These are phyloP conservation scores for Penicillium sp. DNA, from an alignment of 2,329 filamentous ascomycete genomes.

Conservation along the genomic window DNA sequence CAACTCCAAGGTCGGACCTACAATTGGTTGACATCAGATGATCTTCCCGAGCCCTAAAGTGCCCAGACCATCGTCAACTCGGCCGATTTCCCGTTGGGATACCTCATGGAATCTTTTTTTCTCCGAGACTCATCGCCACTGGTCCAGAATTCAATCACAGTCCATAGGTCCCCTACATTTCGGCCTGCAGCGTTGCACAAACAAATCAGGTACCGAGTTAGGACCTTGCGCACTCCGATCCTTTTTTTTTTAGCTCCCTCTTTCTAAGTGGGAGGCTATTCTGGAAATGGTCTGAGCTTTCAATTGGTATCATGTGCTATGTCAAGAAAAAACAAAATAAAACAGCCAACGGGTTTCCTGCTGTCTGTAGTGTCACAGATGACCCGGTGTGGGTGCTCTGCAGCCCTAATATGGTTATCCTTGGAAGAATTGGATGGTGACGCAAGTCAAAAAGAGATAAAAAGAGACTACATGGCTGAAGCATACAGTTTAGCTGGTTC, in stretches of 20 bases:
- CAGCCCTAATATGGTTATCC: slow-evolving; percentile 9
- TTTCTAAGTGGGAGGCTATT: neutral
- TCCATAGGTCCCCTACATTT: slow-evolving; percentile 10
- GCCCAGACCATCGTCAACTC: neutral
- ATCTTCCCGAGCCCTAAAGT: slow-evolving; percentile 6
- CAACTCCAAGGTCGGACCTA: neutral
- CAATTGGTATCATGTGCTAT: slow-evolving; percentile 8
- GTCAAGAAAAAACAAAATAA: neutral
- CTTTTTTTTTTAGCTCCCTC: neutral
- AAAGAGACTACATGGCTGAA: neutral
- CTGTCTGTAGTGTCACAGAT: slow-evolving; percentile 14
- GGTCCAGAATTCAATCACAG: slow-evolving; percentile 16
- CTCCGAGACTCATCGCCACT: slow-evolving; percentile 13
- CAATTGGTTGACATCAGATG: slow-evolving; percentile 11
- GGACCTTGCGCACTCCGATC: slow-evolving; percentile 1
- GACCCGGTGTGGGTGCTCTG: slow-evolving; percentile 6
- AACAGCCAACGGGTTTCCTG: slow-evolving; percentile 13
- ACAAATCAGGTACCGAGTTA: slow-evolving; percentile 24
- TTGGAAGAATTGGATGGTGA: slow-evolving; percentile 3
- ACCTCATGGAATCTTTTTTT: slow-evolving; percentile 3
- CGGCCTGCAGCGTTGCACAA: slow-evolving; percentile 19
- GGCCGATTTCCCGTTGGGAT: neutral
- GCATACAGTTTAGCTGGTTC: neutral
- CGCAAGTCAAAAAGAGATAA: slow-evolving; percentile 1
- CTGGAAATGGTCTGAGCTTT: neutral